Evolutionary conservation across 768 basidiomycete genomes (phyloP), one percentile per base, ranked within the genome.

Genomic region (Hericium erinaceus): DNA sequence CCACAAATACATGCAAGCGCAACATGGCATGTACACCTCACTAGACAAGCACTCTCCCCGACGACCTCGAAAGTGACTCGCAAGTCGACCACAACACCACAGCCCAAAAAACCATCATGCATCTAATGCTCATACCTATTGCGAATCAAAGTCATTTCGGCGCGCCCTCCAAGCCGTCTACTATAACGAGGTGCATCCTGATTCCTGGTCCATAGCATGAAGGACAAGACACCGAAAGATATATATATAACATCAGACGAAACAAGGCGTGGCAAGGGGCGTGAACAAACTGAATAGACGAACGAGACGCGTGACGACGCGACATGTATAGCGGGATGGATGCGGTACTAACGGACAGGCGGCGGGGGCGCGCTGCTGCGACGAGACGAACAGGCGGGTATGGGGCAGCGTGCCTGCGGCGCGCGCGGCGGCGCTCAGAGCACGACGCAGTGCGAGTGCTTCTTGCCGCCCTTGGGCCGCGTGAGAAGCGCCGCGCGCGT

Each of bases 401-500:
- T 46, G 44, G 20, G 44, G 44, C 20, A 46, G 44, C 16, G 44
- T 41, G 44, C 20, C n/a, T 22, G 22, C 20, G 44, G 44, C 44
- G 44, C 44, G 44, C 44, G 44, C 44, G n/a, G 44, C 44, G 44
- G 44, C n/a, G n/a, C 20, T 75, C 72, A 79, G 66, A 79, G 70
- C 66, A 79, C 72, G 59, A 77, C 65, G 60, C 77, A 79, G 60
- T 54, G 37, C 64, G 66, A 60, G 56, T 61, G 57, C 73, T 75
- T 79, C 69, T 75, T 75, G 67, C 68, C 54, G 61, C 65, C 60
- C 69, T 72, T 77, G 67, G 72, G 66, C 70, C 80, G 78, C 73
- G 71, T 77, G 60, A 93, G 80, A 39, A 98, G 82, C 26, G 95
- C 95, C 44, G 91, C 87, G 61, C 93, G 86, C 24, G 95, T 98